A percentile compares a stretch with the other conserved stretches of the same genome.
phyloP scores from a whole-genome alignment of 371 early-diverging fungal genomes.

The Lichtheimia hyalospora region DNA sequence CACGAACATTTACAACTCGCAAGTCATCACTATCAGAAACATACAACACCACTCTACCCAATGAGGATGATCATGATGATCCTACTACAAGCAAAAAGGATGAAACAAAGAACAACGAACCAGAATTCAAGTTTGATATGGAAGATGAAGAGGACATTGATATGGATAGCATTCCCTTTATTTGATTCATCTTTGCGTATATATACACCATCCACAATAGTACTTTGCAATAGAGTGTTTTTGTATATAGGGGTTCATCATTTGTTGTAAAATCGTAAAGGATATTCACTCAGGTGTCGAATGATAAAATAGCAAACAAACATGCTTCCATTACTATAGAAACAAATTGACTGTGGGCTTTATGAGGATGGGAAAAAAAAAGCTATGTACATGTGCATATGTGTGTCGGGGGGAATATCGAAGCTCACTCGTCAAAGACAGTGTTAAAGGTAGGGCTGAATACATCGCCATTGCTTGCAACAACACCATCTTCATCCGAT shows the following conservation, averaged over 20 bases:
- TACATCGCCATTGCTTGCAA: constrained; percentile 5
- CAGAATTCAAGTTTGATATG: constrained; percentile 11
- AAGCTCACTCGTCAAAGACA: constrained; percentile 27
- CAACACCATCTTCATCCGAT: constrained; percentile 7
- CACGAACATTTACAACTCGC: constrained; percentile 32
- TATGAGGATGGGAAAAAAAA: background rate
- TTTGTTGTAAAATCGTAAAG: too few species aligned
- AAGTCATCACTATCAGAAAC: constrained; percentile 17
- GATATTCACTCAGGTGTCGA: background rate
- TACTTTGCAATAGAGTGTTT: background rate
- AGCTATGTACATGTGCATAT: background rate
- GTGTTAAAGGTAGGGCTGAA: constrained; percentile 28
- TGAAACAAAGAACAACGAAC: background rate
- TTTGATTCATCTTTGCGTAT: constrained; percentile 22
- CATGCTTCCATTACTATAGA: background rate
- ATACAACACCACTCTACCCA: constrained; percentile 3
- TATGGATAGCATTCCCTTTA: constrained; percentile 58
- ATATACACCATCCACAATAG: background rate
- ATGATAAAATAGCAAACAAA: background rate
- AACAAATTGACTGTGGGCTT: background rate
- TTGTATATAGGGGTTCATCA: too few species aligned
- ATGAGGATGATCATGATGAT: constrained; percentile 13
- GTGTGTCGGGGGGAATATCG: background rate
- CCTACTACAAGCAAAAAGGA: constrained; percentile 18
- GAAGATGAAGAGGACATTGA: constrained; percentile 49